A percentile compares a stretch with the other conserved stretches of the same genome.
Evolutionary conservation across 345 rosid genomes (phyloP).

Genomic region (Populus nigra): DNA sequence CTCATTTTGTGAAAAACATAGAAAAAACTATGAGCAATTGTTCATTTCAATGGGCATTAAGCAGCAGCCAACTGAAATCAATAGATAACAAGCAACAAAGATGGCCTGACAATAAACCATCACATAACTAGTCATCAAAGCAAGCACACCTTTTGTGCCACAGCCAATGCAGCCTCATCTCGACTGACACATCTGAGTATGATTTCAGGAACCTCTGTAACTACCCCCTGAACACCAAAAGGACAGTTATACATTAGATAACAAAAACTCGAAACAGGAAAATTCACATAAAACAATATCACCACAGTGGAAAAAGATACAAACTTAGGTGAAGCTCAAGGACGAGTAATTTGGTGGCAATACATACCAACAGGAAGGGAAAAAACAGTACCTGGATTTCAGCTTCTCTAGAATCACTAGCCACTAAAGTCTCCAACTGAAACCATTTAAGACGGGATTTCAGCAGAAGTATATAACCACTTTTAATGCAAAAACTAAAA

Average conservation of each 20-base stretch:
- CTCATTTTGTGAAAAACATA: neutral
- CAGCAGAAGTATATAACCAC: slow-evolving; percentile 17
- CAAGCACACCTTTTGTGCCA: slow-evolving; percentile 76
- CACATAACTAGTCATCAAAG: neutral
- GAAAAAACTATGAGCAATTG: neutral
- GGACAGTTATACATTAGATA: neutral
- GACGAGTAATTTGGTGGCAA: neutral
- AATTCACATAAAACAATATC: neutral
- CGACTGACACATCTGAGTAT: slow-evolving; percentile 87
- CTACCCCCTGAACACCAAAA: slow-evolving; percentile 51
- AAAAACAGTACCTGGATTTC: slow-evolving; percentile 72
- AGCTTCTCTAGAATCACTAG: slow-evolving; percentile 64
- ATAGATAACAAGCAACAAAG: neutral
- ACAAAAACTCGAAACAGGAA: neutral
- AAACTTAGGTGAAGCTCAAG: neutral
- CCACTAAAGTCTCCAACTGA: slow-evolving; percentile 80
- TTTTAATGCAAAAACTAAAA: neutral
- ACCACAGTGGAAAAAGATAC: neutral
- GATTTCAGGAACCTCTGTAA: slow-evolving; percentile 92
- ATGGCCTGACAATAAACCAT: neutral
- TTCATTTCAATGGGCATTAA: neutral
- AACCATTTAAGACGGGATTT: slow-evolving; percentile 24
- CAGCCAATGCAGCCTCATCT: slow-evolving; percentile 97
- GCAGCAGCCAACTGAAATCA: neutral
- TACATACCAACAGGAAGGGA: neutral